phyloP scores from a whole-genome alignment of 106 monocot species.

The Agapanthus africanus region DNA sequence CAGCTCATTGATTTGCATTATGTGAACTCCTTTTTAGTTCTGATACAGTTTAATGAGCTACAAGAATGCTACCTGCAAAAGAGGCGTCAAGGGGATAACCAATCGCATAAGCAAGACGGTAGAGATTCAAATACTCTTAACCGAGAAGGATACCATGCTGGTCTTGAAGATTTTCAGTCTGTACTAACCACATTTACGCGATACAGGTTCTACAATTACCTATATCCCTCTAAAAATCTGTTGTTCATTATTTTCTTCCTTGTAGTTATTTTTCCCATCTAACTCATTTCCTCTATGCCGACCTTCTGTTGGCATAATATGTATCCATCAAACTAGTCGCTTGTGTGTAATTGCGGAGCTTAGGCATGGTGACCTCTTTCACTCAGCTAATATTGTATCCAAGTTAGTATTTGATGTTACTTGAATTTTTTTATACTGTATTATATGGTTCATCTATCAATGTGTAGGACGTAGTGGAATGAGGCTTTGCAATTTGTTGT shows the following conservation, averaged over 20 bases:
- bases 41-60: slow-evolving; percentile 80
- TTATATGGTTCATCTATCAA: too few relatives aligned
- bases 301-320: neutral
- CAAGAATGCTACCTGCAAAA: slow-evolving; percentile 95
- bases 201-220: too few relatives aligned
- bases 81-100: slow-evolving; percentile 47
- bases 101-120: slow-evolving; percentile 43
- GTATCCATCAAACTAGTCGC: slow-evolving; percentile 71
- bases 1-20: slow-evolving; percentile 3
- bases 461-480: too few relatives aligned
- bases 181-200: slow-evolving; percentile 90
- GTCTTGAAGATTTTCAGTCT: slow-evolving; percentile 96
- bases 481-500: too few relatives aligned
- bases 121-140: slow-evolving; percentile 43
- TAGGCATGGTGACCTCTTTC: slow-evolving; percentile 91
- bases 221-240: neutral
- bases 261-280: too few relatives aligned
- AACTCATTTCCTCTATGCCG: neutral
- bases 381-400: slow-evolving; percentile 93
- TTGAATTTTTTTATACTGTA: too few relatives aligned
- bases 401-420: slow-evolving; percentile 79
- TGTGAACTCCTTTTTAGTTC: too few relatives aligned
- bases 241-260: neutral
- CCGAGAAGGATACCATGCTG: slow-evolving; percentile 83
- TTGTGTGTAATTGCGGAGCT: slow-evolving; percentile 91